These are phyloP conservation scores for Verticillium longisporum DNA, from an alignment of 2,329 filamentous ascomycete genomes.

Conservation along the genomic window DNA sequence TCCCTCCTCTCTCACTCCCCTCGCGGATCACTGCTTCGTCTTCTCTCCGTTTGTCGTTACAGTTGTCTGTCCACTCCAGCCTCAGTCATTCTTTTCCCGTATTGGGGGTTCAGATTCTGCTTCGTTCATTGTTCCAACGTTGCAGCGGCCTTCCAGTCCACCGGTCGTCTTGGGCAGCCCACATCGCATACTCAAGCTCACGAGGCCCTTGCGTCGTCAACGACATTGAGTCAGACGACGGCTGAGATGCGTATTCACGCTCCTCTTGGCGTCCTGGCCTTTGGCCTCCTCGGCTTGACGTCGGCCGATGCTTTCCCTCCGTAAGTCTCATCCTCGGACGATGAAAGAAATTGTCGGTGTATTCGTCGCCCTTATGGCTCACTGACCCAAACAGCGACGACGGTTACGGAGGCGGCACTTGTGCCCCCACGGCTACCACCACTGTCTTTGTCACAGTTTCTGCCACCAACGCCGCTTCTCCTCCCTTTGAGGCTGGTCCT, in stretches of 20 bases:
- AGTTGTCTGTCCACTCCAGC: constrained; percentile 7
- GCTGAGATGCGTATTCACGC: constrained; percentile 30
- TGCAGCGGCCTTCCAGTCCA: not conserved
- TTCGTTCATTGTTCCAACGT: constrained; percentile 17
- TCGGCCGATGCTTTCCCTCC: constrained; percentile 23
- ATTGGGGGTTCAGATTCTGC: not conserved
- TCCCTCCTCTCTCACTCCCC: not conserved
- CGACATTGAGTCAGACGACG: not conserved
- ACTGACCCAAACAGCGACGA: constrained; percentile 4
- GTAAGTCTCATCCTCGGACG: constrained; percentile 18
- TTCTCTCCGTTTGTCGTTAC: constrained; percentile 3
- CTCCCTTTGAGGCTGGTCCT: constrained; percentile 2
- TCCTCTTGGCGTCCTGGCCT: constrained; percentile 27
- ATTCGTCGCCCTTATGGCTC: not conserved
- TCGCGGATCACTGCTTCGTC: not conserved
- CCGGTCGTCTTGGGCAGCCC: not conserved
- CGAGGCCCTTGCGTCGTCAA: not conserved
- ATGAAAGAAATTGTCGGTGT: not conserved
- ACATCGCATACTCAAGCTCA: not conserved
- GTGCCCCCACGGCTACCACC: constrained; percentile 28
- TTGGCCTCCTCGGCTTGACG: constrained; percentile 24
- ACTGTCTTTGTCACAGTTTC: constrained; percentile 43
- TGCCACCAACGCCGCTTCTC: constrained; percentile 18
- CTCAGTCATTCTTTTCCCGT: not conserved
- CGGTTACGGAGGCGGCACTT: constrained; percentile 15